These are phyloP conservation scores for Zygosaccharomyces sapae DNA, from an alignment of 1,139 yeast species.

Conservation along the genomic window DNA sequence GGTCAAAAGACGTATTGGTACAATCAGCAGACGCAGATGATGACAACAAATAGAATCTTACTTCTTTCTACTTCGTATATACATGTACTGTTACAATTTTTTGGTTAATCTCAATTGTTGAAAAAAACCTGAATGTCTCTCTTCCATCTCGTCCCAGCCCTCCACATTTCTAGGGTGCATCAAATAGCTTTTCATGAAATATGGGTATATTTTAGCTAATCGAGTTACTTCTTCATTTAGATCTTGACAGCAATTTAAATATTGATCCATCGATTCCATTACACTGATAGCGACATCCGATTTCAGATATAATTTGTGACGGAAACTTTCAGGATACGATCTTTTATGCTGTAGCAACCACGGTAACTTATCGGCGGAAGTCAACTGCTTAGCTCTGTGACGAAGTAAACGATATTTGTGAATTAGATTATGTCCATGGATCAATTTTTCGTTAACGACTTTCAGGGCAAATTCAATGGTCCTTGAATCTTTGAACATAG, in stretches of 20 bases:
- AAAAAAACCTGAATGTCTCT: conserved; percentile 19
- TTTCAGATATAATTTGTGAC: conserved; percentile 34
- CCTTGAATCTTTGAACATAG: conserved; percentile 30
- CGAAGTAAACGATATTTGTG: conserved; percentile 28
- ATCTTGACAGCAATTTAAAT: conserved; percentile 22
- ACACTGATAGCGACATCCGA: conserved; percentile 47
- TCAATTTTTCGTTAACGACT: conserved; percentile 39
- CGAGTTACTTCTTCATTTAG: conserved; percentile 13
- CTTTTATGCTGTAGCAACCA: conserved; percentile 14
- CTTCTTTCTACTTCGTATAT: conserved; percentile 3
- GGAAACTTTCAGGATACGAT: conserved; percentile 23
- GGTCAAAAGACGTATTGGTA: conserved; percentile 19
- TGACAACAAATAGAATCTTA: neutral
- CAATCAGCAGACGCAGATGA: neutral
- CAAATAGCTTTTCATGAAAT: conserved; percentile 33
- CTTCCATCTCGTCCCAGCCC: conserved; percentile 28
- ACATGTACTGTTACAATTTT: conserved; percentile 5
- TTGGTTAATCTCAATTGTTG: conserved; percentile 22
- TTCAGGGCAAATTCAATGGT: conserved; percentile 39
- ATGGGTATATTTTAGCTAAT: conserved; percentile 23
- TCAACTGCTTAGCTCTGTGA: conserved; percentile 17
- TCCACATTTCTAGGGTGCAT: conserved; percentile 26
- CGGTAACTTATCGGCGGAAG: conserved; percentile 15
- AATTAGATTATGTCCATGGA: conserved; percentile 39
- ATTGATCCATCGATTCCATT: conserved; percentile 35